These are phyloP conservation scores for Acer campestre DNA, from an alignment of 345 rosid genomes.

Conservation along the genomic window DNA sequence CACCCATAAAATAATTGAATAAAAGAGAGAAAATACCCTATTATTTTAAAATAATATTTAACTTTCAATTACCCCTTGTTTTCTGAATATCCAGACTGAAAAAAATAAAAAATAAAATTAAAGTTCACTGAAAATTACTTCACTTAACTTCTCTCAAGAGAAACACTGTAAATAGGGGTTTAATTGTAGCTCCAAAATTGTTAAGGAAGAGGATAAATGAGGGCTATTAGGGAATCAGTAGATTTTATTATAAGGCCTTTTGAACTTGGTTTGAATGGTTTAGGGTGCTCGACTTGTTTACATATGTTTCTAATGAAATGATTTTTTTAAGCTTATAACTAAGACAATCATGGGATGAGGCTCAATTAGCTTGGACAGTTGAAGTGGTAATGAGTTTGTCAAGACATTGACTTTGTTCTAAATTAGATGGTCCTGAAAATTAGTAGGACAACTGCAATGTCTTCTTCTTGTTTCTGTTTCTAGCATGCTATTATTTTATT, in stretches of 20 bases:
- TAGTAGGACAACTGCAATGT: background rate
- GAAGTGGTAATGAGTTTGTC: background rate
- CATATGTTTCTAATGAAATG: background rate
- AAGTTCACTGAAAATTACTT: background rate
- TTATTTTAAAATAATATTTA: background rate
- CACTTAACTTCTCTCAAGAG: background rate
- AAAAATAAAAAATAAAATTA: background rate
- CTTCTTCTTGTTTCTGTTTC: background rate
- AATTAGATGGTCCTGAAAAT: background rate
- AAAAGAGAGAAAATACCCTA: background rate
- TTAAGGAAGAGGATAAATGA: background rate
- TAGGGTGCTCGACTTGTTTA: slow-evolving; percentile 6
- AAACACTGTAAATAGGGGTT: background rate
- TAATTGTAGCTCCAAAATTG: background rate
- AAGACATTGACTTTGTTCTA: background rate
- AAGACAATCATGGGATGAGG: background rate
- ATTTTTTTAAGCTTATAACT: background rate
- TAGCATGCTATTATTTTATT: background rate
- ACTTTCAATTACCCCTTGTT: background rate
- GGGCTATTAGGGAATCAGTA: background rate
- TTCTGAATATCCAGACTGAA: background rate
- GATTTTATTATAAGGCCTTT: background rate
- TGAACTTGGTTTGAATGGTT: background rate
- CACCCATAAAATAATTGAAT: background rate
- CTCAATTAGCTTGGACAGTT: background rate